Evolutionary conservation across 441 rosid species (phyloP).

Genomic region (Adansonia gregorii): DNA sequence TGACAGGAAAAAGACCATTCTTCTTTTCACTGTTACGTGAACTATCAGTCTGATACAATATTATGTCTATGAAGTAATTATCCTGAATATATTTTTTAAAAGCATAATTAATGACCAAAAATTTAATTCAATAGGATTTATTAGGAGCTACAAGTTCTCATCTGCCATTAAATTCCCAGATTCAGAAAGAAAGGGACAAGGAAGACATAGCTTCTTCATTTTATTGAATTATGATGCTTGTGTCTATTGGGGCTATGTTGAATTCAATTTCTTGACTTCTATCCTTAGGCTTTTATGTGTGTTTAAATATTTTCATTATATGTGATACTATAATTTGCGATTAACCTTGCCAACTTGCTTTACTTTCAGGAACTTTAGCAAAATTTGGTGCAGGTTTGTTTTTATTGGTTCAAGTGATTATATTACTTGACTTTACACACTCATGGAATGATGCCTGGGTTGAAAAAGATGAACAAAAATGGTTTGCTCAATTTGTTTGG

Average conservation of each 20-base stretch:
- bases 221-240: neutral
- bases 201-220: neutral
- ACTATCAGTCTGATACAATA: neutral
- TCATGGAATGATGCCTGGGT: slow-evolving; percentile 98
- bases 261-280: slow-evolving; percentile 9
- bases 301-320: neutral
- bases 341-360: neutral
- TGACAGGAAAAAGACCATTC: neutral
- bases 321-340: too few species aligned
- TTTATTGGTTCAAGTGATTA: slow-evolving; percentile 89
- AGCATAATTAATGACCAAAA: neutral
- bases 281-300: neutral
- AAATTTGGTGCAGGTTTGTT: slow-evolving; percentile 92
- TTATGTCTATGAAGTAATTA: neutral
- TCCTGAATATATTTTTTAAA: neutral
- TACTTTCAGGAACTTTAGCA: slow-evolving; percentile 65
- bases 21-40: neutral
- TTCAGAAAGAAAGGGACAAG: neutral
- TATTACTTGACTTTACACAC: slow-evolving; percentile 83
- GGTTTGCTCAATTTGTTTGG: slow-evolving; percentile 49
- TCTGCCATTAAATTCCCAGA: neutral
- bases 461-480: slow-evolving; percentile 91
- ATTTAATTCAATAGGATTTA: neutral
- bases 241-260: neutral
- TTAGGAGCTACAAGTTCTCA: neutral